These are phyloP conservation scores for Arxiozyma slooffiae DNA, from an alignment of 1,139 yeast species.

Conservation along the genomic window DNA sequence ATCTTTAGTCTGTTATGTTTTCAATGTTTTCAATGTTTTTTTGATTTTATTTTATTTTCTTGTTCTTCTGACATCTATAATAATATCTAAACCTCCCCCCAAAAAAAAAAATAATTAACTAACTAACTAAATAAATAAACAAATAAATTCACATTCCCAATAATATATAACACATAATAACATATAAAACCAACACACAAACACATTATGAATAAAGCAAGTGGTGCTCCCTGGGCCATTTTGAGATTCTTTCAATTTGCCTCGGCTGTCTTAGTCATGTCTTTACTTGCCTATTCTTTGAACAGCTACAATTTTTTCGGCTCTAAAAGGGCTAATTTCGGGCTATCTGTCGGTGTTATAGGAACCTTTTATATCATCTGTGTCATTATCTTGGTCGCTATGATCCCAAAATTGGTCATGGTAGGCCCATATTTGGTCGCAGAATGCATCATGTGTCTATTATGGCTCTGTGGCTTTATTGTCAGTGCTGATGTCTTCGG, in stretches of 20 bases:
- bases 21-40: too few species aligned
- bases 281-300: slow-evolving; percentile 17
- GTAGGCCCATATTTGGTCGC: slow-evolving; percentile 15
- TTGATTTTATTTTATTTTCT: too few species aligned
- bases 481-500: slow-evolving; percentile 22
- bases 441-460: slow-evolving; percentile 16
- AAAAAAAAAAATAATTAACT: too few species aligned
- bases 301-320: slow-evolving; percentile 14
- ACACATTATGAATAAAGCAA: not conserved
- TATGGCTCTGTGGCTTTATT: slow-evolving; percentile 25
- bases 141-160: too few species aligned
- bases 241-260: slow-evolving; percentile 18
- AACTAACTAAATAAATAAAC: too few species aligned
- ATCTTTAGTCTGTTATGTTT: too few species aligned
- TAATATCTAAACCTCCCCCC: too few species aligned
- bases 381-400: slow-evolving; percentile 8
- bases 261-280: slow-evolving; percentile 19
- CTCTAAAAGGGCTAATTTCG: slow-evolving; percentile 20
- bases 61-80: too few species aligned
- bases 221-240: not conserved
- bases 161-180: too few species aligned
- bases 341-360: slow-evolving; percentile 21
- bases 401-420: slow-evolving; percentile 12
- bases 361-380: slow-evolving; percentile 17
- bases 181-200: too few species aligned